Percentiles rank a stretch among this genome's conserved stretches.
Conservation (phyloP, 2,329 filamentous ascomycete genomes). For the Exophiala bonariae region DNA sequence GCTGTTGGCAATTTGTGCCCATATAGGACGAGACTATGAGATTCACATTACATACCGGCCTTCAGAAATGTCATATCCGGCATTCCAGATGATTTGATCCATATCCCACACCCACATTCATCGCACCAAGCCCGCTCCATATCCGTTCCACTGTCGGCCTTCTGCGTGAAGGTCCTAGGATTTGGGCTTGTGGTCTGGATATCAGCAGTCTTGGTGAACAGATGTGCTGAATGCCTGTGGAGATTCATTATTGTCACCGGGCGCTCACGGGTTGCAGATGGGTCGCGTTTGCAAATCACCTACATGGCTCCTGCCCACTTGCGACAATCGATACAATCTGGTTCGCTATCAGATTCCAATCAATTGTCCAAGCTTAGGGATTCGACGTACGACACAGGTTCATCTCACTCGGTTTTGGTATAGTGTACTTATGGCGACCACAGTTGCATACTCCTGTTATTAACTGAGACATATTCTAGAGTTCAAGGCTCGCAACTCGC, state of each 20-base stretch:
- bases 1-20: too few species aligned
- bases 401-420: conserved; percentile 10
- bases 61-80: conserved; percentile 11
- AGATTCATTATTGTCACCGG: background rate
- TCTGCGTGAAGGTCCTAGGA: conserved; percentile 4
- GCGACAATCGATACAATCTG: conserved; percentile 12
- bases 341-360: background rate
- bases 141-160: conserved; percentile 4
- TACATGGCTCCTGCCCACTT: conserved; percentile 14
- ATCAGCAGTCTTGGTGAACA: conserved; percentile 4
- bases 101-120: conserved; percentile 13
- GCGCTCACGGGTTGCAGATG: background rate
- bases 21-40: too few species aligned
- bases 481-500: too few species aligned
- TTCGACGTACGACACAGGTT: conserved; percentile 12
- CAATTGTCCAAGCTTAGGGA: background rate
- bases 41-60: conserved; percentile 9
- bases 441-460: conserved; percentile 11
- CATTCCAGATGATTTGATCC: conserved; percentile 6
- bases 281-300: background rate
- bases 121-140: conserved; percentile 15
- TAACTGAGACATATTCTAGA: too few species aligned
- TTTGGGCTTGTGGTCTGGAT: conserved; percentile 4
- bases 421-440: conserved; percentile 9
- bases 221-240: conserved; percentile 9